Evolutionary conservation across 2,329 filamentous ascomycete species (phyloP), one percentile per base, ranked within the genome.

Genomic region (Chaetomium sp.): DNA sequence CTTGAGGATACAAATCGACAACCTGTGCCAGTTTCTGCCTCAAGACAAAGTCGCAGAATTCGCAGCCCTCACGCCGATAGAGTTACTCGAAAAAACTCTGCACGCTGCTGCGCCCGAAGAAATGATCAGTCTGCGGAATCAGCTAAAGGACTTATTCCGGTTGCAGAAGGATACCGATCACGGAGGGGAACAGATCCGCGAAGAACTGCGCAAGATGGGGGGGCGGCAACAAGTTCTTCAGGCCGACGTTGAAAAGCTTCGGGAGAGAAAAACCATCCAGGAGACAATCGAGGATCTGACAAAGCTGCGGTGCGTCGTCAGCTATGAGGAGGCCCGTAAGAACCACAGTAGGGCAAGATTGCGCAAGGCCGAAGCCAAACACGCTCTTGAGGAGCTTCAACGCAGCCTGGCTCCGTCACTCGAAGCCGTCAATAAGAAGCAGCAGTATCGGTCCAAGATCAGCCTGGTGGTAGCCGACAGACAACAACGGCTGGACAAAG

Each of bases 41-140:
- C 94, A 99, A 70, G 94, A 99, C 68, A 88, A 91, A 63, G 94
- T 99, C 1, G 89, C 91, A 32, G 91, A 96, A 67, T 99, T 99
- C 68, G 90, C 94, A 5, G 87, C 82, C 5, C 81, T 95, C 62
- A 88, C 84, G 7, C 87, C 92, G 0, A 77, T 95, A 10, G 87
- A 95, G 45, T 79, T 96, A 19, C 78, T 99, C 0, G 79, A 85
- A 57, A 89, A 94, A 64, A 99, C 94, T 0, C 85, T 96, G 59
- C 84, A 91, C 66, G 94, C 94, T 37, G 91, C 91, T 6, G 94
- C 91, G 0, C 85, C 89, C 0, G 79, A 86, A 46, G 76, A 95
- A 58, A 91, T 97, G 82, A 78, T 89, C 5, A 72, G 82, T 27
- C 89, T 85, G 83, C 91, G 97, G 67, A 78, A 84, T 2, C 70